A percentile compares a stretch with the other conserved stretches of the same genome.
Evolutionary conservation across 2,329 filamentous ascomycete genomes (phyloP).

Genomic region (Pezicula rhizophila): DNA sequence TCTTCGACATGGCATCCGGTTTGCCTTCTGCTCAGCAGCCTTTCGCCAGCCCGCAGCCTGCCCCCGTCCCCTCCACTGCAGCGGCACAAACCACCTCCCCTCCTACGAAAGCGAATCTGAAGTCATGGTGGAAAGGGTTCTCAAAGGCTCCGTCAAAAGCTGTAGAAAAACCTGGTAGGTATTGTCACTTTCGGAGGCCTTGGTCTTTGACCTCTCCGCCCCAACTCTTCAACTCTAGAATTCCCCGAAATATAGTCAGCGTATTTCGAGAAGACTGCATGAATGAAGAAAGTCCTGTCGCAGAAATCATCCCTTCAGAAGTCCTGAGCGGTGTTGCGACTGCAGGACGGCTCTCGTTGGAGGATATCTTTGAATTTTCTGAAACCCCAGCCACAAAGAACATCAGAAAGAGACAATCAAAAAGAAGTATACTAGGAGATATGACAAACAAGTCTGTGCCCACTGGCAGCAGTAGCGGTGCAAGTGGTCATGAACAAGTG

Average conservation of each 20-base stretch:
- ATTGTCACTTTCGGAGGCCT: conserved; percentile 11
- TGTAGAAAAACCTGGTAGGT: conserved; percentile 49
- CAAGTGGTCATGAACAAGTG: background rate
- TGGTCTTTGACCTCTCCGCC: background rate
- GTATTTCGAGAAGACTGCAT: background rate
- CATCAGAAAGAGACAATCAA: background rate
- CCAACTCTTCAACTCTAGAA: background rate
- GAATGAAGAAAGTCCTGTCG: background rate
- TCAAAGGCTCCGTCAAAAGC: conserved; percentile 57
- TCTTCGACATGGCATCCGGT: conserved; percentile 21
- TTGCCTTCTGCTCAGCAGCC: conserved; percentile 20
- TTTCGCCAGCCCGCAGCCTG: conserved; percentile 22
- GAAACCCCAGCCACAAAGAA: background rate
- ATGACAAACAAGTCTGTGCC: background rate
- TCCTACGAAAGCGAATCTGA: conserved; percentile 79
- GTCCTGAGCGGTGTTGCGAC: background rate
- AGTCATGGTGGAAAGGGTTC: conserved; percentile 97
- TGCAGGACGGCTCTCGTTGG: background rate
- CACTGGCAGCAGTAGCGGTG: background rate
- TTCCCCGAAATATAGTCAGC: background rate
- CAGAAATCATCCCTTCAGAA: background rate
- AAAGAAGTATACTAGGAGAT: background rate
- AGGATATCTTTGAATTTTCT: background rate
- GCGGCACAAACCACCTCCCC: conserved; percentile 50
- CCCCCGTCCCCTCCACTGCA: conserved; percentile 13